phyloP scores from a whole-genome alignment of 495 filamentous ascomycete species.

The Tuber borchii region DNA sequence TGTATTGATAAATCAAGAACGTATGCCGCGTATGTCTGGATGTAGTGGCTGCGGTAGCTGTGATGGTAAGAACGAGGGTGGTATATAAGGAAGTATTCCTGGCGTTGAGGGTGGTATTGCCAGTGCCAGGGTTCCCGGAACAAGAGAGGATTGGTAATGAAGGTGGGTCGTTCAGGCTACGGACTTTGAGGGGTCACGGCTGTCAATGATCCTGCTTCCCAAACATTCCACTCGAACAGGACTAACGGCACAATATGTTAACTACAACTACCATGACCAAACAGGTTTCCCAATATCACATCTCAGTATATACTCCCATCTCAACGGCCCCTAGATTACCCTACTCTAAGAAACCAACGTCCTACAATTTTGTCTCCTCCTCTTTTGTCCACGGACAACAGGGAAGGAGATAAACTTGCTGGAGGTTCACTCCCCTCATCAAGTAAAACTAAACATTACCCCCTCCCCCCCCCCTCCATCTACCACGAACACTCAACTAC shows the following conservation, averaged over 20 bases:
- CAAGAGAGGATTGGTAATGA: not conserved
- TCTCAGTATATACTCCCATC: not conserved
- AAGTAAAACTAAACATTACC: not conserved
- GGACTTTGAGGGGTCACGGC: not conserved
- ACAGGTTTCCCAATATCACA: not conserved
- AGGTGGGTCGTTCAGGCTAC: not conserved
- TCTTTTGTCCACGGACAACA: slow-evolving; percentile 38
- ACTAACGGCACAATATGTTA: slow-evolving; percentile 13
- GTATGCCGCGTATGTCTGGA: not conserved
- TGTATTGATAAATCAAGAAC: not conserved
- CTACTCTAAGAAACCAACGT: slow-evolving; percentile 9
- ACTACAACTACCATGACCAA: not conserved
- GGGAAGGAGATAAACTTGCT: slow-evolving; percentile 30
- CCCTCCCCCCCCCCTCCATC: not conserved
- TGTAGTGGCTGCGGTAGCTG: not conserved
- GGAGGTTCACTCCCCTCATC: slow-evolving; percentile 22
- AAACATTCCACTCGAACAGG: not conserved
- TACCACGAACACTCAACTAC: not conserved
- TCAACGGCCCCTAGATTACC: not conserved
- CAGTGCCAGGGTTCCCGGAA: not conserved
- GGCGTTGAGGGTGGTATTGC: not conserved
- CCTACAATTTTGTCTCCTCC: slow-evolving; percentile 39
- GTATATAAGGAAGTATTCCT: not conserved
- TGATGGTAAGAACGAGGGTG: not conserved
- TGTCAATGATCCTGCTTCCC: not conserved